These are phyloP conservation scores for Purshia tridentata DNA, from an alignment of 306 rosid species.

Conservation along the genomic window DNA sequence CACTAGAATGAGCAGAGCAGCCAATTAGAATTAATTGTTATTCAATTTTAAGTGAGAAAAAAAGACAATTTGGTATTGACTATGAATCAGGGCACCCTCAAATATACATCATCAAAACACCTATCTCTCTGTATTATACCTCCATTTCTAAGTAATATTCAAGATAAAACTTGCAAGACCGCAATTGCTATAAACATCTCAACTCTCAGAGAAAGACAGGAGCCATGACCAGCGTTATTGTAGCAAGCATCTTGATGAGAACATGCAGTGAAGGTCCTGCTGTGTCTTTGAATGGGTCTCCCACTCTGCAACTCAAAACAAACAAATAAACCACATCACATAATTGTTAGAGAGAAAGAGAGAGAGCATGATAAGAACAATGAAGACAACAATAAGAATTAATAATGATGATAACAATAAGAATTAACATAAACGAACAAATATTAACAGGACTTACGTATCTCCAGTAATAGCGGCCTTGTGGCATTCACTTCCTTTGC, in stretches of 20 bases:
- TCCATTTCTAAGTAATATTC: slow-evolving; percentile 30
- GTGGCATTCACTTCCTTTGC: slow-evolving; percentile 96
- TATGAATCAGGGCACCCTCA: slow-evolving; percentile 43
- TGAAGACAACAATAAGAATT: neutral
- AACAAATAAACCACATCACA: slow-evolving; percentile 3
- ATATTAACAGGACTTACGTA: slow-evolving; percentile 59
- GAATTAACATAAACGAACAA: neutral
- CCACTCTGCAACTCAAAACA: slow-evolving; percentile 57
- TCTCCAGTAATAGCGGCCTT: slow-evolving; percentile 98
- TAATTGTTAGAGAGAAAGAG: too few relatives aligned
- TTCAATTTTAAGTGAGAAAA: slow-evolving; percentile 16
- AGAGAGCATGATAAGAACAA: too few relatives aligned
- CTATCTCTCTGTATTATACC: slow-evolving; percentile 49
- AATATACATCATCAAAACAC: slow-evolving; percentile 47
- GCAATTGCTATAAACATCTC: slow-evolving; percentile 38
- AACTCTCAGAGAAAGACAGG: slow-evolving; percentile 84
- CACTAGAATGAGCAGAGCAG: slow-evolving; percentile 32
- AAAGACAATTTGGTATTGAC: slow-evolving; percentile 30
- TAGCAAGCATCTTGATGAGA: slow-evolving; percentile 94
- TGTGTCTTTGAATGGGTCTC: slow-evolving; percentile 98
- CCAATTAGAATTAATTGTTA: slow-evolving; percentile 36
- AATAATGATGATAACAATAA: too few relatives aligned
- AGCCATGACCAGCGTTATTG: slow-evolving; percentile 97
- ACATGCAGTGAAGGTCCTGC: slow-evolving; percentile 98
- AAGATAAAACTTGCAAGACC: slow-evolving; percentile 40